Conservation (phyloP, 352 stramenopile species). For the Plasmopara viticola region DNA sequence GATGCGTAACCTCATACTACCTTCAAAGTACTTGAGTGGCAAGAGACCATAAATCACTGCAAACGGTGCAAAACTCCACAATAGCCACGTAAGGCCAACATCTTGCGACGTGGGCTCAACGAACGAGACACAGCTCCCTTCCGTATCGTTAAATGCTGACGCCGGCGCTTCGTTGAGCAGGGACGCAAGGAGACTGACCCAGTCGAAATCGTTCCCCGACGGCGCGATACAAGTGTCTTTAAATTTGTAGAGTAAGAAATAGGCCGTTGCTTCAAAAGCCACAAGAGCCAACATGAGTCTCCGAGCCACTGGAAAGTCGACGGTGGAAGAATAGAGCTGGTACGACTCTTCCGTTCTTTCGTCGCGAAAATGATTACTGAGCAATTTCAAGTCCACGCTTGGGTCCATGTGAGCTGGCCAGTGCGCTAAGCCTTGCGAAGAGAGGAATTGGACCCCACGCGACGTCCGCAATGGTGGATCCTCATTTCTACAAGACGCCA, state of each 20-base stretch:
- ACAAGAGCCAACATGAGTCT: conserved; percentile 61
- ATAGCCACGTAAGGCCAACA: conserved; percentile 26
- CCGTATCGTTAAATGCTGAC: conserved; percentile 6
- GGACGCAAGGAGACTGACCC: conserved; percentile 18
- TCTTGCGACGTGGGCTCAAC: conserved; percentile 22
- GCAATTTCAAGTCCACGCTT: conserved; percentile 38
- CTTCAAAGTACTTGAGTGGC: conserved; percentile 63
- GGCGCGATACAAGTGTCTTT: conserved; percentile 34
- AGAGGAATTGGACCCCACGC: conserved; percentile 27
- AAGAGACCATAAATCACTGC: conserved; percentile 53
- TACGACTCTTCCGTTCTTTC: conserved; percentile 69
- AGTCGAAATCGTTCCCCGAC: conserved; percentile 22
- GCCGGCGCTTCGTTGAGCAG: conserved; percentile 13
- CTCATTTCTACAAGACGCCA: conserved; percentile 7
- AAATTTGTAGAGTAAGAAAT: conserved; percentile 44
- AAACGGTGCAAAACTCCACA: conserved; percentile 63
- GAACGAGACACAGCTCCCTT: conserved; percentile 28
- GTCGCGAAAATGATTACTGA: conserved; percentile 71
- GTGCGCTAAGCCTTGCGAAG: conserved; percentile 30
- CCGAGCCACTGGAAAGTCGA: conserved; percentile 50
- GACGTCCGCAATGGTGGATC: conserved; percentile 4
- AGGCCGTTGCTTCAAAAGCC: conserved; percentile 44
- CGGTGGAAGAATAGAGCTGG: conserved; percentile 71
- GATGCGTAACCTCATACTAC: conserved; percentile 57
- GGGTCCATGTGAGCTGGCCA: conserved; percentile 55